Evolutionary conservation across 2,329 filamentous ascomycete genomes (phyloP).

Genomic region (Trichoderma breve): DNA sequence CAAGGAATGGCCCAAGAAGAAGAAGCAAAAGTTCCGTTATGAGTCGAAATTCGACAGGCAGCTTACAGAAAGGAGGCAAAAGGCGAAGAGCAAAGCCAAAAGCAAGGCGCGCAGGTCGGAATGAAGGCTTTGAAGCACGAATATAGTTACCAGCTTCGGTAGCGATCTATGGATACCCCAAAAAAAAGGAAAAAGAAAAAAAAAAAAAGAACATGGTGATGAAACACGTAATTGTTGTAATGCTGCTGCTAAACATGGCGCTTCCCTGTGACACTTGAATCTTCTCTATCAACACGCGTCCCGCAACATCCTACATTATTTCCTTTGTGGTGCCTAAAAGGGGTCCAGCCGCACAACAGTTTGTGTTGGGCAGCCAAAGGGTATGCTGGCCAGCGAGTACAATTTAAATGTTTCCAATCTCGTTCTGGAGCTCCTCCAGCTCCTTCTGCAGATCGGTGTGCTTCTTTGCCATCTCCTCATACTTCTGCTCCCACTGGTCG

Average conservation of each 20-base stretch:
- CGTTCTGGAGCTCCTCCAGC: constrained; percentile 82
- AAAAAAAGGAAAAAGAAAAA: constrained; percentile 29
- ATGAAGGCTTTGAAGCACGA: not conserved
- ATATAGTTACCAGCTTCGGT: constrained; percentile 1
- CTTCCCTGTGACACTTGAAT: constrained; percentile 30
- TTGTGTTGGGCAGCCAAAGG: not conserved
- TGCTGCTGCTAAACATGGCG: constrained; percentile 32
- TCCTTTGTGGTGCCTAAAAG: constrained; percentile 1
- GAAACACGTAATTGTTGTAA: constrained; percentile 29
- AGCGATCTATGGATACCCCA: constrained; percentile 34
- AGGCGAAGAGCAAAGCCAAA: constrained; percentile 63
- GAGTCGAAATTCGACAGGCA: constrained; percentile 84
- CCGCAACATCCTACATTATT: constrained; percentile 13
- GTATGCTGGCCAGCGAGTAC: constrained; percentile 23
- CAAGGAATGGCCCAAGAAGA: constrained; percentile 61
- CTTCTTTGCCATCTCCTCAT: constrained; percentile 96
- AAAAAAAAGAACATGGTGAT: constrained; percentile 27
- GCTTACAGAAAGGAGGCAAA: constrained; percentile 67
- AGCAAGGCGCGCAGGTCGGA: constrained; percentile 40
- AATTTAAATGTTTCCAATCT: constrained; percentile 90
- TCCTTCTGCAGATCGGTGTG: constrained; percentile 82
- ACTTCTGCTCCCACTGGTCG: constrained; percentile 95
- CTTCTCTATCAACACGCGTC: constrained; percentile 27
- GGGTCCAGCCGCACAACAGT: not conserved
- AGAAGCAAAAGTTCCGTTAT: constrained; percentile 90